phyloP scores from a whole-genome alignment of 2,329 filamentous ascomycete genomes.

The Cercospora sojina region DNA sequence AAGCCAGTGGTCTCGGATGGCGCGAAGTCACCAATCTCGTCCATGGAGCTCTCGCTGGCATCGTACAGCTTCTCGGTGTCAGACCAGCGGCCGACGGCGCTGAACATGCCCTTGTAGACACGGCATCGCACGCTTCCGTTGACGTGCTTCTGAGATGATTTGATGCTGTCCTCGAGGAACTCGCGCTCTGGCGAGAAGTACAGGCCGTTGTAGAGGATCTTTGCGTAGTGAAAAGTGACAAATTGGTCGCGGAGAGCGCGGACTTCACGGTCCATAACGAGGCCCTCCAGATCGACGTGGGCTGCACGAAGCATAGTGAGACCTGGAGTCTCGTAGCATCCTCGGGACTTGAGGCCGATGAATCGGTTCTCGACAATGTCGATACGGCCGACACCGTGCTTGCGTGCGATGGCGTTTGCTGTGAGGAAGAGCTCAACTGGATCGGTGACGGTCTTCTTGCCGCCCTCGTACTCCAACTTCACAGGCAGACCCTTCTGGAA shows the following conservation, averaged over 20 bases:
- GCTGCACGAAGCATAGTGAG: constrained; percentile 57
- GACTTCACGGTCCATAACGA: constrained; percentile 67
- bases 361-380: constrained; percentile 83
- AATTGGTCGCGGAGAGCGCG: constrained; percentile 70
- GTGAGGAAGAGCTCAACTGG: constrained; percentile 70
- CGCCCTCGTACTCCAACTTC: constrained; percentile 60
- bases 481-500: constrained; percentile 75
- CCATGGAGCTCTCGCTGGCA: constrained; percentile 66
- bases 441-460: constrained; percentile 62
- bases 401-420: constrained; percentile 68
- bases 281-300: constrained; percentile 63
- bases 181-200: constrained; percentile 71
- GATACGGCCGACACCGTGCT: constrained; percentile 73
- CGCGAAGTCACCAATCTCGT: constrained; percentile 67
- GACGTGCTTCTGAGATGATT: constrained; percentile 60
- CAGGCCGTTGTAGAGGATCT: constrained; percentile 61
- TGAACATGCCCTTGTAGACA: constrained; percentile 66
- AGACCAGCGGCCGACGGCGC: constrained; percentile 58
- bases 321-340: constrained; percentile 72
- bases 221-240: constrained; percentile 63
- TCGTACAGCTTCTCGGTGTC: constrained; percentile 70
- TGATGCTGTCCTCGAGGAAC: constrained; percentile 66
- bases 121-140: constrained; percentile 63
- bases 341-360: constrained; percentile 76
- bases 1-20: constrained; percentile 67